Evolutionary conservation across 495 filamentous ascomycete species (phyloP).

Genomic region (Hypoxylon rickii): DNA sequence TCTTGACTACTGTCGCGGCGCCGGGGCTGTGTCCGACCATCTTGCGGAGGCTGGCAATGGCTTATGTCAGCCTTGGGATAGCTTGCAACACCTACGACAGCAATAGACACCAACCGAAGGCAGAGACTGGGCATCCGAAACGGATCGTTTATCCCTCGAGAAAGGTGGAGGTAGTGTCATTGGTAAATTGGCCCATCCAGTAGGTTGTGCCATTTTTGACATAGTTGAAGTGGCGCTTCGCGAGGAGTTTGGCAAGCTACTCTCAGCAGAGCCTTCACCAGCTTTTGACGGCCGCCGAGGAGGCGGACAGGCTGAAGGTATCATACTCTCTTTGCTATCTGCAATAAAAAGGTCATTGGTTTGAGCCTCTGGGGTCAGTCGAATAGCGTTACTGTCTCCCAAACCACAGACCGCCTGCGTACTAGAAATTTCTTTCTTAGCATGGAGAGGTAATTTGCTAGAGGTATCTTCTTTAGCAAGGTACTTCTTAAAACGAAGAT

Average conservation of each 20-base stretch:
- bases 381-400: constrained; percentile 12
- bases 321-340: constrained; percentile 14
- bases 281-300: constrained; percentile 19
- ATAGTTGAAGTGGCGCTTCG: constrained; percentile 20
- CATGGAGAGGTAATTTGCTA: constrained; percentile 23
- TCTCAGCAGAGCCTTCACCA: constrained; percentile 10
- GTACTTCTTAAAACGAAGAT: constrained; percentile 45
- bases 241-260: constrained; percentile 18
- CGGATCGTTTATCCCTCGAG: constrained; percentile 49
- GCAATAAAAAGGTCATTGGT: constrained; percentile 3
- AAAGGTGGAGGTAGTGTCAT: constrained; percentile 48
- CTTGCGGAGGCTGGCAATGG: constrained; percentile 9
- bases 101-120: too few species aligned
- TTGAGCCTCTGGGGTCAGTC: not conserved
- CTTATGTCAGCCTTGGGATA: constrained; percentile 32
- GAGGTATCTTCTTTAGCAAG: constrained; percentile 35
- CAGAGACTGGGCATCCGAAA: constrained; percentile 57
- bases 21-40: constrained; percentile 2
- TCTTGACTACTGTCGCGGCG: constrained; percentile 13
- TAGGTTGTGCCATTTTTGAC: constrained; percentile 2
- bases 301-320: constrained; percentile 18
- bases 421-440: constrained; percentile 1
- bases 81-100: constrained; percentile 35
- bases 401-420: constrained; percentile 13
- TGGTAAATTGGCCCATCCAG: constrained; percentile 29